Conservation (phyloP, 495 filamentous ascomycete species). For the Chaetomidium leptoderma region DNA sequence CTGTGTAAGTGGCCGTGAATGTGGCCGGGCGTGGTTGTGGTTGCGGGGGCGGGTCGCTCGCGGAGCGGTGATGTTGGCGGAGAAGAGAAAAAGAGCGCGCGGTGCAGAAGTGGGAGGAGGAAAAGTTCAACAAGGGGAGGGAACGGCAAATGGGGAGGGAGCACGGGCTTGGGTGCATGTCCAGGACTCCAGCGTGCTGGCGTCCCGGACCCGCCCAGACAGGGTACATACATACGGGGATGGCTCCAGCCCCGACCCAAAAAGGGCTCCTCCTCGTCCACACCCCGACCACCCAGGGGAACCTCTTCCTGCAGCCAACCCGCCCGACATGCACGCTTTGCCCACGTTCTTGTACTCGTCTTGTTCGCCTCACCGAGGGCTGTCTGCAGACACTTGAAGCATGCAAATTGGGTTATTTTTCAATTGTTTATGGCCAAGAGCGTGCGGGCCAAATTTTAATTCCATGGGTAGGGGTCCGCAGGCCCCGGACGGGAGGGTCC, state of each 20-base stretch:
- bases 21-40: constrained; percentile 3
- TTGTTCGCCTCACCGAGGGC: constrained; percentile 27
- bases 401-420: constrained; percentile 15
- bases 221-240: constrained; percentile 18
- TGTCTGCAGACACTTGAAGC: constrained; percentile 23
- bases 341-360: constrained; percentile 34
- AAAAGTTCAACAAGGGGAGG: constrained; percentile 35
- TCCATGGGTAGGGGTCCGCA: constrained; percentile 34
- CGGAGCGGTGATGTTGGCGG: constrained; percentile 6
- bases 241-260: constrained; percentile 27
- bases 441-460: constrained; percentile 19
- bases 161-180: constrained; percentile 15
- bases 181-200: constrained; percentile 25
- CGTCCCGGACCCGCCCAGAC: constrained; percentile 30
- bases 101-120: constrained; percentile 24
- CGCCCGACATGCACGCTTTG: constrained; percentile 9
- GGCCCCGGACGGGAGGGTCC: constrained; percentile 11
- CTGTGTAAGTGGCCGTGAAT: constrained; percentile 4
- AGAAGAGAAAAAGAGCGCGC: neutral
- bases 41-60: constrained; percentile 4
- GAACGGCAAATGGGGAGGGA: constrained; percentile 30
- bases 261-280: constrained; percentile 29
- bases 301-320: constrained; percentile 18
- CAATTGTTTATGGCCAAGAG: constrained; percentile 23
- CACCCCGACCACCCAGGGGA: constrained; percentile 29